Evolutionary conservation across 306 rosid genomes (phyloP).

Genomic region (Sechiopsis laciniata): DNA sequence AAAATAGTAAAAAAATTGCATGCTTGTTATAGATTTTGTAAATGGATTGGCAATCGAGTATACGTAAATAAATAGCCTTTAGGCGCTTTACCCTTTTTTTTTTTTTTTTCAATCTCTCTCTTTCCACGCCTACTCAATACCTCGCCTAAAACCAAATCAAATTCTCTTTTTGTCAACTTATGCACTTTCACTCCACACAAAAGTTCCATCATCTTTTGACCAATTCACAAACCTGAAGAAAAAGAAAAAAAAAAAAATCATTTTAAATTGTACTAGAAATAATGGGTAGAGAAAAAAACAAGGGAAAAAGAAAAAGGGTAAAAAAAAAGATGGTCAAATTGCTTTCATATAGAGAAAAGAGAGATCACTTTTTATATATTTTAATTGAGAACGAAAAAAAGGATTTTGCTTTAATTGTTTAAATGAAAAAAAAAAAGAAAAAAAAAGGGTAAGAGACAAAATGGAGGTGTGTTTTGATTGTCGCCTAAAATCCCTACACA

Average conservation of each 20-base stretch:
- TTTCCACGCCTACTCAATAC: slow-evolving; percentile 21
- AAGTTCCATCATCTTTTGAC: slow-evolving; percentile 4
- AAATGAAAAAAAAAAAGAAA: not conserved
- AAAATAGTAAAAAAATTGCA: not conserved
- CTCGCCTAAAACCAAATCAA: not conserved
- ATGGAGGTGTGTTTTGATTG: slow-evolving; percentile 40
- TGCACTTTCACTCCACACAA: not conserved
- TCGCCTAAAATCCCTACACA: slow-evolving; percentile 58
- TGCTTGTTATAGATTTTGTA: not conserved
- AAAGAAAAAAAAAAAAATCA: not conserved
- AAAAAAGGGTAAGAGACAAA: slow-evolving; percentile 30
- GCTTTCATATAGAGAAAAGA: slow-evolving; percentile 1
- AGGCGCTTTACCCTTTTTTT: not conserved
- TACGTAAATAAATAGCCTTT: not conserved
- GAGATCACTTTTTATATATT: not conserved
- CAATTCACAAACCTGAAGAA: not conserved
- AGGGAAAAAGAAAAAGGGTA: not conserved
- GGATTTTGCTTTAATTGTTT: too few relatives aligned
- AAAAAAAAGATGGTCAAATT: not conserved
- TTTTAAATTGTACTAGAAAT: slow-evolving; percentile 7
- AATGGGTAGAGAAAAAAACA: not conserved
- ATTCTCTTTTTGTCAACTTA: slow-evolving; percentile 10
- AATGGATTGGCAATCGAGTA: slow-evolving; percentile 19
- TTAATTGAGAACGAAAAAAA: not conserved
- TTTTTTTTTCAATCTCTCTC: not conserved